Evolutionary conservation across 2,329 filamentous ascomycete species (phyloP).

Genomic region (Fusarium austroafricanum): DNA sequence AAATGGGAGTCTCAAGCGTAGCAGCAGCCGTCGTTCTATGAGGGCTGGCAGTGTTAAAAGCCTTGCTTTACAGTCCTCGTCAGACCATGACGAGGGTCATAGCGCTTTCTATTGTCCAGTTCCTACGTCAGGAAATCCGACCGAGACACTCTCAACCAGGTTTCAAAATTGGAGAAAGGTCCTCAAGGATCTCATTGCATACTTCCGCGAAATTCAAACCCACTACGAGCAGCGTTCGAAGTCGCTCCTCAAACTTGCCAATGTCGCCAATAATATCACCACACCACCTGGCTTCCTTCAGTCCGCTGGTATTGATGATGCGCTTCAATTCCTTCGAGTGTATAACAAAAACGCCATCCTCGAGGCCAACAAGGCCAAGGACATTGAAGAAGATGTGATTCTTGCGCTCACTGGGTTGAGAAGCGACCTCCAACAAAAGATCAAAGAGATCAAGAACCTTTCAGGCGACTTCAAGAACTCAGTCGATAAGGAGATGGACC

Average conservation of each 20-base stretch:
- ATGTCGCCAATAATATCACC: conserved; percentile 83
- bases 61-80: conserved; percentile 75
- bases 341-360: conserved; percentile 84
- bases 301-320: conserved; percentile 88
- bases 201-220: conserved; percentile 90
- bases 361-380: conserved; percentile 88
- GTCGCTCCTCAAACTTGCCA: conserved; percentile 82
- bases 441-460: conserved; percentile 96
- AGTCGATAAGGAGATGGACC: conserved; percentile 94
- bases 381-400: conserved; percentile 93
- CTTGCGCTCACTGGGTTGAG: conserved; percentile 85
- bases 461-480: conserved; percentile 97
- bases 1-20: conserved; percentile 79
- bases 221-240: conserved; percentile 91
- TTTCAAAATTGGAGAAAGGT: conserved; percentile 99
- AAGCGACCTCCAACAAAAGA: conserved; percentile 92
- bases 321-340: conserved; percentile 80
- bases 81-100: conserved; percentile 76
- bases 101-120: conserved; percentile 92
- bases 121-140: conserved; percentile 87
- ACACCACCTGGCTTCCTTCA: conserved; percentile 81
- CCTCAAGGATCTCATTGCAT: conserved; percentile 91
- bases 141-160: conserved; percentile 84
- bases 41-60: conserved; percentile 89
- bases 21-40: conserved; percentile 82